Base-by-base conservation (phyloP, 805 yeast species). In the Spencermartinsiella europaea region DNA sequence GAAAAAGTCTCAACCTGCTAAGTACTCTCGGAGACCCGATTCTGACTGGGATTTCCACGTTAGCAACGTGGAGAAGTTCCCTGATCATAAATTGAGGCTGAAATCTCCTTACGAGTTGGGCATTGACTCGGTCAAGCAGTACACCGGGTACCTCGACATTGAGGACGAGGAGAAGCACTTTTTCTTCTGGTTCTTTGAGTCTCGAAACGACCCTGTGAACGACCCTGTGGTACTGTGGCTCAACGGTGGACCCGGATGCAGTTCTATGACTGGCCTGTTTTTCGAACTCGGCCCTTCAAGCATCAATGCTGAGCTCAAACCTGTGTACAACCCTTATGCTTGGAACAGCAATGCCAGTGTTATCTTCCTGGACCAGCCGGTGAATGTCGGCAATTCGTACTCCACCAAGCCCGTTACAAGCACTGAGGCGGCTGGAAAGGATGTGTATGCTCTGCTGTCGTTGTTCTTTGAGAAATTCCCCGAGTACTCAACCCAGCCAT, bases 221-320 rank as follows among this genome's bases (percentile, higher is more conserved):
- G 96, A 87, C 66, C 96, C 96, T 0, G 73, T 87, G 35, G 76
- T 89, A 42, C 72, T 89, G 59, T 87, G 95, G 95, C 74, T 88
- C 62, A 88, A 88, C 62, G 96, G 96, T 57, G 96, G 96, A 15
- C 96, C 96, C 38, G 96, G 96, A 3, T 88, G 96, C 68, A 85
- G 95, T 14, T 85, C 95, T 8, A 68, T 86, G 68, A 85, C 95
- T 12, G 95, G 95, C 0, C 74, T 85, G 55, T 83, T 87, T 62
- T 85, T 86, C 63, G 96, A 88, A 64, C 74, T 87, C 57, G 95
- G 96, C 22, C 91, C 95, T 14, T 74, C 95, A 1, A 72, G 81
- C 19, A 80, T 87, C 51, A 76, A 72, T 48, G 66, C 76, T 38
- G 75, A 81, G 21, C 45, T 81, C 49, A 75, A 76, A 58, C 90